These are phyloP conservation scores for Fusarium palustre DNA, from an alignment of 2,329 filamentous ascomycete genomes.

Conservation along the genomic window DNA sequence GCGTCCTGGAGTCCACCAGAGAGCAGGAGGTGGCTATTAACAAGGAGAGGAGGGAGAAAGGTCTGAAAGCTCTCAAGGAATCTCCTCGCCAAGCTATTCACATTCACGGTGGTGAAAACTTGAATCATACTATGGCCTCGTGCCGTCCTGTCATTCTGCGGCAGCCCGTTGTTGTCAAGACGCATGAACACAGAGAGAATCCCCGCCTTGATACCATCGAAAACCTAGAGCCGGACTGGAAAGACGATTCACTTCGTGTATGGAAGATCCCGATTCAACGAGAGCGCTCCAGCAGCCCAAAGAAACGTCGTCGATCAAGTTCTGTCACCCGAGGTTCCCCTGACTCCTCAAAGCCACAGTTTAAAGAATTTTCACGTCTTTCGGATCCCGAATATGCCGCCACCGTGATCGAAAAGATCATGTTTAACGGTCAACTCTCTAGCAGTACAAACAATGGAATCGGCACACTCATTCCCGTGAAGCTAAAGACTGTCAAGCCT, in stretches of 20 bases:
- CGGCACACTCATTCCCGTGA: conserved; percentile 43
- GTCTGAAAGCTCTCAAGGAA: conserved; percentile 47
- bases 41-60: conserved; percentile 55
- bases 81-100: conserved; percentile 58
- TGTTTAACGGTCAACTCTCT: conserved; percentile 53
- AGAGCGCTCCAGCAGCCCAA: conserved; percentile 51
- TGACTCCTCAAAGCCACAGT: conserved; percentile 2
- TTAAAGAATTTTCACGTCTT: conserved; percentile 32
- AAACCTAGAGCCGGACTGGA: conserved; percentile 71
- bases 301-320: conserved; percentile 50
- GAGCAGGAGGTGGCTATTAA: conserved; percentile 57
- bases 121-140: conserved; percentile 84
- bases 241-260: conserved; percentile 81
- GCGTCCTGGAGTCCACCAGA: conserved; percentile 65
- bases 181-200: conserved; percentile 72
- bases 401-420: conserved; percentile 50
- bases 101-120: conserved; percentile 84
- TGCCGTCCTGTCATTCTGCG: conserved; percentile 87
- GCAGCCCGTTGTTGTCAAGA: conserved; percentile 79
- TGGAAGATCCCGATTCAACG: conserved; percentile 77
- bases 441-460: too few species aligned
- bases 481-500: conserved; percentile 47
- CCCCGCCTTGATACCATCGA: conserved; percentile 48
- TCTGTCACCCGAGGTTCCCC: conserved; percentile 24
- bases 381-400: conserved; percentile 50